These are phyloP conservation scores for Graphiopsis chlorocephala DNA, from an alignment of 2,329 filamentous ascomycete genomes.

Conservation along the genomic window DNA sequence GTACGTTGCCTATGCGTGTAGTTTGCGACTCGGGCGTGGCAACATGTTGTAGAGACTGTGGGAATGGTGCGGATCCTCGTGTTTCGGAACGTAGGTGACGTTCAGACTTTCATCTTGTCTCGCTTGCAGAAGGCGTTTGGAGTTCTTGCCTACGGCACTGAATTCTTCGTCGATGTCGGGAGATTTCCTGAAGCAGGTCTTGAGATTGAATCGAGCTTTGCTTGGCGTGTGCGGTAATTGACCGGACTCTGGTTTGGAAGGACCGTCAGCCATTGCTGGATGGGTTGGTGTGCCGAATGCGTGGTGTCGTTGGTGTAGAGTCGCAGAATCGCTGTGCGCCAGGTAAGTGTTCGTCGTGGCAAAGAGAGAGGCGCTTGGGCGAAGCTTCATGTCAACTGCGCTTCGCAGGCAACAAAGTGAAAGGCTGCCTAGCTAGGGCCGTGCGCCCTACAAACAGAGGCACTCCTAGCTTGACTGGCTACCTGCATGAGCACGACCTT, in stretches of 20 bases:
- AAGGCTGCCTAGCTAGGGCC: too few species aligned
- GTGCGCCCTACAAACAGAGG: too few species aligned
- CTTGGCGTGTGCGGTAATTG: not conserved
- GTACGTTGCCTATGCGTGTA: not conserved
- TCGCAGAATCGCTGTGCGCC: too few species aligned
- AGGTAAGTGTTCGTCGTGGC: not conserved
- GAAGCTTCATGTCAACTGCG: not conserved
- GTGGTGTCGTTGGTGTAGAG: too few species aligned
- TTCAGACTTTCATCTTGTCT: not conserved
- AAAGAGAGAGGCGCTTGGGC: not conserved
- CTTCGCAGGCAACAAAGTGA: too few species aligned
- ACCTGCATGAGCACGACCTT: too few species aligned
- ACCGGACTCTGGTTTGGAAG: not conserved
- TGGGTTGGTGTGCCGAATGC: too few species aligned
- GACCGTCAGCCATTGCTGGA: not conserved
- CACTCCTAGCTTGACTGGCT: too few species aligned
- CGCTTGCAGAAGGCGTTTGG: not conserved
- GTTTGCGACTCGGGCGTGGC: not conserved
- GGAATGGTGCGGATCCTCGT: not conserved
- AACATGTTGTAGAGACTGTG: not conserved
- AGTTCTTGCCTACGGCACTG: not conserved
- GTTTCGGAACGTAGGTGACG: not conserved
- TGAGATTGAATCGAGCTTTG: not conserved
- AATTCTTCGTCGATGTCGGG: not conserved
- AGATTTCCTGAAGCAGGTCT: not conserved